Evolutionary conservation across 768 basidiomycete species (phyloP).

Genomic region (Lactarius pseudohatsudake): DNA sequence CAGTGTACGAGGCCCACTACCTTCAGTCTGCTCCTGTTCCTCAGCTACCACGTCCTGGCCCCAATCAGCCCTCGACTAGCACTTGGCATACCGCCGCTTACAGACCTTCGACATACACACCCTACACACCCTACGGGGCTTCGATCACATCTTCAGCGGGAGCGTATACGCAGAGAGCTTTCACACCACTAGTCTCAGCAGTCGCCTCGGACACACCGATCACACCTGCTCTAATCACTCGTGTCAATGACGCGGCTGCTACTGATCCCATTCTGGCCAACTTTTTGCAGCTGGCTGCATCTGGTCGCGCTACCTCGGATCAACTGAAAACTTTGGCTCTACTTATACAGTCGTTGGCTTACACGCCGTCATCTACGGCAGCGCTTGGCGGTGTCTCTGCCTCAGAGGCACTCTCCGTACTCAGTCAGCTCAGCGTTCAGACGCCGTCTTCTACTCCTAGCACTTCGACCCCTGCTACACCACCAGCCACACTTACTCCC

Average conservation of each 20-base stretch:
- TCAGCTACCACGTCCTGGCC: slow-evolving; percentile 31
- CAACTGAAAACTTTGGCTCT: slow-evolving; percentile 67
- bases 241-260: slow-evolving; percentile 65
- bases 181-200: slow-evolving; percentile 48
- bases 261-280: slow-evolving; percentile 68
- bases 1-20: slow-evolving; percentile 74
- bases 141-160: slow-evolving; percentile 2
- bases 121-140: slow-evolving; percentile 9
- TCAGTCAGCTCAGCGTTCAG: slow-evolving; percentile 17
- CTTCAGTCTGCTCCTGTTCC: slow-evolving; percentile 37
- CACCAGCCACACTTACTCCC: slow-evolving; percentile 4
- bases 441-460: slow-evolving; percentile 7
- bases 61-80: slow-evolving; percentile 30
- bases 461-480: slow-evolving; percentile 12
- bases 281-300: slow-evolving; percentile 62
- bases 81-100: slow-evolving; percentile 27
- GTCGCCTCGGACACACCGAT: slow-evolving; percentile 48
- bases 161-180: slow-evolving; percentile 30
- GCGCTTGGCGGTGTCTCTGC: slow-evolving; percentile 11
- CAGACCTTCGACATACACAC: slow-evolving; percentile 20
- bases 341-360: slow-evolving; percentile 69
- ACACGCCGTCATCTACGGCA: slow-evolving; percentile 25
- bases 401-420: slow-evolving; percentile 10
- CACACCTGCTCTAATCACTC: slow-evolving; percentile 56
- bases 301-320: slow-evolving; percentile 58